These are phyloP conservation scores for Psidium friedrichsthalianum DNA, from an alignment of 345 rosid species.

Conservation along the genomic window DNA sequence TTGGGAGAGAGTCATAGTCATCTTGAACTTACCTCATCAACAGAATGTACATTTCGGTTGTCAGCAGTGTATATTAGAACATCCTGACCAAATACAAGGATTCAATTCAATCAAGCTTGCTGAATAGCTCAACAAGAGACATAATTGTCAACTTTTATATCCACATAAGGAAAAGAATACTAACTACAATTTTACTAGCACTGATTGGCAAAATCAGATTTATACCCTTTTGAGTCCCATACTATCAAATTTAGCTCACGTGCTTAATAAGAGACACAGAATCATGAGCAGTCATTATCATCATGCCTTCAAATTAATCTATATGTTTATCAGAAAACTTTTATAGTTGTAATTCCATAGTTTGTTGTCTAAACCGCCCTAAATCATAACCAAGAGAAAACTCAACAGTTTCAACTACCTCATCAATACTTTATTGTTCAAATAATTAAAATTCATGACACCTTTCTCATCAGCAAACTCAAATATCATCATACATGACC, in stretches of 20 bases:
- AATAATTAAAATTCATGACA: neutral
- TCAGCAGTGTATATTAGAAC: slow-evolving; percentile 88
- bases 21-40: slow-evolving; percentile 57
- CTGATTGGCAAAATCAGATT: neutral
- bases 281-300: neutral
- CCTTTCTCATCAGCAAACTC: neutral
- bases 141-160: neutral
- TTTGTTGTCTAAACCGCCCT: neutral
- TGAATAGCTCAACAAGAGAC: neutral
- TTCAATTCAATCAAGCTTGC: neutral
- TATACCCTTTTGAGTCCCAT: neutral
- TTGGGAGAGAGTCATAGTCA: neutral
- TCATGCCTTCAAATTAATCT: neutral
- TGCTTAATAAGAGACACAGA: neutral
- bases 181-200: neutral
- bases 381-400: neutral
- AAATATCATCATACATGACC: neutral
- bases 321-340: neutral
- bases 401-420: neutral
- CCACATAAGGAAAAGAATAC: neutral
- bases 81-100: slow-evolving; percentile 35
- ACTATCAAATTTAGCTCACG: neutral
- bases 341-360: neutral
- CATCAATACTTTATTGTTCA: neutral
- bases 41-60: slow-evolving; percentile 66